phyloP scores from a whole-genome alignment of 352 stramenopile genomes.

The Globisporangium splendens region DNA sequence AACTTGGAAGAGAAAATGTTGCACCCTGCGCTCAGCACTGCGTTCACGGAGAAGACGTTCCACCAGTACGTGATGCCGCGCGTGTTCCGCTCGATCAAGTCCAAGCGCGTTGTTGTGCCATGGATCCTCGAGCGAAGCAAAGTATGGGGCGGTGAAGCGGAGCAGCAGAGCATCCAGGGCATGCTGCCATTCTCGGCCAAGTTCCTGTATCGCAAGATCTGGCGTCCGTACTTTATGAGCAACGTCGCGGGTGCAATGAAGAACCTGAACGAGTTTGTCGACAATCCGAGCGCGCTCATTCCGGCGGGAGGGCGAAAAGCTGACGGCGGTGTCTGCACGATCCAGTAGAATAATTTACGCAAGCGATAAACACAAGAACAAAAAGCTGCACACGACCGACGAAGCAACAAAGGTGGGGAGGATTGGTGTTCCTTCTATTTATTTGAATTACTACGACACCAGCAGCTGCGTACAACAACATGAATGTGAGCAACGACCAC shows the following conservation, averaged over 20 bases:
- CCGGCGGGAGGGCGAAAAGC: neutral
- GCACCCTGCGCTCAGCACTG: conserved; percentile 45
- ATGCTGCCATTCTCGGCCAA: conserved; percentile 74
- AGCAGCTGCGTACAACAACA: too few species aligned
- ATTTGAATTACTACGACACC: conserved; percentile 9
- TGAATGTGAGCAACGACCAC: too few species aligned
- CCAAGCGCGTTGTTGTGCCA: conserved; percentile 77
- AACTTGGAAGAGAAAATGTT: conserved; percentile 76
- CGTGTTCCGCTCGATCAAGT: conserved; percentile 68
- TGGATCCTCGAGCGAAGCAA: conserved; percentile 86
- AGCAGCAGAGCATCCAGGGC: conserved; percentile 62
- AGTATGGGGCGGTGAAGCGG: conserved; percentile 71
- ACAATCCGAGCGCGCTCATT: conserved; percentile 7
- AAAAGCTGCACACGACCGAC: neutral
- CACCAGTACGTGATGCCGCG: conserved; percentile 71
- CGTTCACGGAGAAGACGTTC: conserved; percentile 77
- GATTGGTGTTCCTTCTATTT: conserved; percentile 9
- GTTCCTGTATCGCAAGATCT: conserved; percentile 84
- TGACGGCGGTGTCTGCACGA: conserved; percentile 2
- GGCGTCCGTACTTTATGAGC: conserved; percentile 77
- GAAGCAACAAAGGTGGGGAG: neutral
- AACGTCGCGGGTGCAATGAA: conserved; percentile 80
- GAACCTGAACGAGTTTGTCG: conserved; percentile 72
- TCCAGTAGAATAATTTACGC: conserved; percentile 3
- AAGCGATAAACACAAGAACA: too few species aligned